Percentiles rank a stretch among this genome's conserved stretches.
phyloP scores from a whole-genome alignment of 192 early-diverging fungal species.

The Entomortierella beljakovae region DNA sequence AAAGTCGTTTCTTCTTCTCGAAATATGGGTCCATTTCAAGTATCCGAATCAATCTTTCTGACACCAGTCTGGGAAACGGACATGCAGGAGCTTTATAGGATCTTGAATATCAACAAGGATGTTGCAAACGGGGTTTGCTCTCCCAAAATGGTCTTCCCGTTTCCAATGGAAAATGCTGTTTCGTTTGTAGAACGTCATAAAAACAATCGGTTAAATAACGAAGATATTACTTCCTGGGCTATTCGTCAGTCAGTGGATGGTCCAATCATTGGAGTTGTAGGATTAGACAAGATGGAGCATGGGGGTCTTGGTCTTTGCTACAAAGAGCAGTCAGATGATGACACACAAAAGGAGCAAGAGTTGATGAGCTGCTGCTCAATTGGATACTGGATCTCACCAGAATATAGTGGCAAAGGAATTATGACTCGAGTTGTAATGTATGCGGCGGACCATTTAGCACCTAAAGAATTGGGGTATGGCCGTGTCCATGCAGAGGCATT shows the following conservation, averaged over 20 bases:
- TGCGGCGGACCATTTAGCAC: conserved; percentile 5
- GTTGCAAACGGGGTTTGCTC: conserved; percentile 26
- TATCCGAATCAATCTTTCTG: conserved; percentile 14
- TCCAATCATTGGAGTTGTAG: conserved; percentile 28
- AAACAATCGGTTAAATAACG: neutral
- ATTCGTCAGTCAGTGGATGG: conserved; percentile 14
- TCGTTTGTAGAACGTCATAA: conserved; percentile 16
- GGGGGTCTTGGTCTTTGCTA: conserved; percentile 10
- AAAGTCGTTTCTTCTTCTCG: too few relatives aligned
- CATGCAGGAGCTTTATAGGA: conserved; percentile 13
- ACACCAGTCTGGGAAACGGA: conserved; percentile 19
- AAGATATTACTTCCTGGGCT: conserved; percentile 9
- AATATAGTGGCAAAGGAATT: conserved; percentile 21
- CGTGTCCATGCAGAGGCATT: conserved; percentile 29
- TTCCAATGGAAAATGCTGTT: conserved; percentile 10
- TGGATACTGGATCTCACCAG: conserved; percentile 34
- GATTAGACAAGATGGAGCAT: conserved; percentile 19
- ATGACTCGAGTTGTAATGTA: conserved; percentile 21
- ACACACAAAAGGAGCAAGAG: neutral
- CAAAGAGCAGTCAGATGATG: neutral
- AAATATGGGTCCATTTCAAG: conserved; percentile 21
- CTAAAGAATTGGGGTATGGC: conserved; percentile 15
- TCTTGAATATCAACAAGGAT: conserved; percentile 28
- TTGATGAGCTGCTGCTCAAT: conserved; percentile 9
- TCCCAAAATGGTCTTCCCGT: conserved; percentile 19